Conservation (phyloP, 2,329 filamentous ascomycete genomes). For the Hypomyces rosellus region DNA sequence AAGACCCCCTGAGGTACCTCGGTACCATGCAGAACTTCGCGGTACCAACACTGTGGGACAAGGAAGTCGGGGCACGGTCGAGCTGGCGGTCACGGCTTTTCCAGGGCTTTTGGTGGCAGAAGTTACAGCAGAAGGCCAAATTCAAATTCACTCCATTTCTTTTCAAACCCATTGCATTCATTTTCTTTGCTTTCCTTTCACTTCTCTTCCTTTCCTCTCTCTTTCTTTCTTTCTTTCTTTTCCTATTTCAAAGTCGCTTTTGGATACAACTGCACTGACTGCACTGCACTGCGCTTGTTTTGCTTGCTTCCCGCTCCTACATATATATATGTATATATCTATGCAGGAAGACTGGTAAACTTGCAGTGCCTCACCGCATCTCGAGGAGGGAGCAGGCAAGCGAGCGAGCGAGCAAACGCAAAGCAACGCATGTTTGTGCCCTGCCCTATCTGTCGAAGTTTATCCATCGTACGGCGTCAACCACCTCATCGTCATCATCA, state of each 20-base stretch:
- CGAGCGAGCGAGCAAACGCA: no score
- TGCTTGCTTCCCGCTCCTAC: background rate
- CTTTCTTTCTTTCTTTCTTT: background rate
- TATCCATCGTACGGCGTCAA: no score
- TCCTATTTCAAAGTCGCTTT: background rate
- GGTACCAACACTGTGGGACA: conserved; percentile 15
- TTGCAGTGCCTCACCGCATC: no score
- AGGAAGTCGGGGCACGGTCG: conserved; percentile 6
- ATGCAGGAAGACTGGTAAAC: no score
- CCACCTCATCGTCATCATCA: no score
- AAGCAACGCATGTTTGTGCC: no score
- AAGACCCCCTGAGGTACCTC: conserved; percentile 34
- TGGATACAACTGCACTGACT: background rate
- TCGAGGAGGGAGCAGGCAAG: no score
- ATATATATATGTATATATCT: no score
- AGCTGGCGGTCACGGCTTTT: conserved; percentile 12
- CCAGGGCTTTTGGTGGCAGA: conserved; percentile 1
- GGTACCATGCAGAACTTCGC: conserved; percentile 23
- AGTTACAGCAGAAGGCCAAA: no score
- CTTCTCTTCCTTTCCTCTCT: background rate
- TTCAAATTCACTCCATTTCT: background rate
- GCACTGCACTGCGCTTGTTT: background rate
- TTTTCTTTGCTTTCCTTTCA: background rate
- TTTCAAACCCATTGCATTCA: background rate
- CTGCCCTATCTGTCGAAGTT: no score